Evolutionary conservation across 331 rosid genomes (phyloP).

Genomic region (Stylosanthes scabra): DNA sequence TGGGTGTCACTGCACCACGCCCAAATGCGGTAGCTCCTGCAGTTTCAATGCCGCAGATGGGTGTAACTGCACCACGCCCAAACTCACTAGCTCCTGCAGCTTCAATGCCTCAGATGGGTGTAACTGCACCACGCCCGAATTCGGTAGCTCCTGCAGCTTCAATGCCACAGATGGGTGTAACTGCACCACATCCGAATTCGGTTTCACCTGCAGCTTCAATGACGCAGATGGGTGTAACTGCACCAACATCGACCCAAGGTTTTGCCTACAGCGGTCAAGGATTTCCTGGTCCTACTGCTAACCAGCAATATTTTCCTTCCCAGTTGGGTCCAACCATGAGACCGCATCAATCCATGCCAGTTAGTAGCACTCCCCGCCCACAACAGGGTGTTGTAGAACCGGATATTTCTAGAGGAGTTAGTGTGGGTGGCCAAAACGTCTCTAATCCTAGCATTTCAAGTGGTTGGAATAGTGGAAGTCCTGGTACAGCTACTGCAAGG

Average conservation of each 20-base stretch:
- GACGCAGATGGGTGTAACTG: constrained; percentile 40
- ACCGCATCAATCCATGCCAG: constrained; percentile 72
- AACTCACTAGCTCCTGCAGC: too few species aligned
- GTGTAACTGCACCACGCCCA: too few species aligned
- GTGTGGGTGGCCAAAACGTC: constrained; percentile 51
- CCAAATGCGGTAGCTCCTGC: too few species aligned
- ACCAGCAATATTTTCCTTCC: constrained; percentile 61
- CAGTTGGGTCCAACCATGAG: constrained; percentile 69
- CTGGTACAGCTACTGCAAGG: constrained; percentile 56
- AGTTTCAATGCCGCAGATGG: too few species aligned
- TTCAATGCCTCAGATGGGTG: too few species aligned
- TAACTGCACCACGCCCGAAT: too few species aligned
- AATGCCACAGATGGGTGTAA: too few species aligned
- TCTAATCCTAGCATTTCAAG: constrained; percentile 56
- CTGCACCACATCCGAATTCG: too few species aligned
- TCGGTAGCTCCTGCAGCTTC: too few species aligned
- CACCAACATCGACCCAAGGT: constrained; percentile 62
- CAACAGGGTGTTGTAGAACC: constrained; percentile 57
- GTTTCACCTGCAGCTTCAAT: too few species aligned
- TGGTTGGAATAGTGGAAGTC: constrained; percentile 72
- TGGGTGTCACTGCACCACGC: background rate
- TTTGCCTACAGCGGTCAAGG: constrained; percentile 73
- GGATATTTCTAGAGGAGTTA: constrained; percentile 51
- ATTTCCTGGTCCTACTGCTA: constrained; percentile 54
- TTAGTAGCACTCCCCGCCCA: constrained; percentile 48